Evolutionary conservation across 192 early-diverging fungal genomes (phyloP), one percentile per base, ranked within the genome.

Genomic region (Entophlyctis luteolus): DNA sequence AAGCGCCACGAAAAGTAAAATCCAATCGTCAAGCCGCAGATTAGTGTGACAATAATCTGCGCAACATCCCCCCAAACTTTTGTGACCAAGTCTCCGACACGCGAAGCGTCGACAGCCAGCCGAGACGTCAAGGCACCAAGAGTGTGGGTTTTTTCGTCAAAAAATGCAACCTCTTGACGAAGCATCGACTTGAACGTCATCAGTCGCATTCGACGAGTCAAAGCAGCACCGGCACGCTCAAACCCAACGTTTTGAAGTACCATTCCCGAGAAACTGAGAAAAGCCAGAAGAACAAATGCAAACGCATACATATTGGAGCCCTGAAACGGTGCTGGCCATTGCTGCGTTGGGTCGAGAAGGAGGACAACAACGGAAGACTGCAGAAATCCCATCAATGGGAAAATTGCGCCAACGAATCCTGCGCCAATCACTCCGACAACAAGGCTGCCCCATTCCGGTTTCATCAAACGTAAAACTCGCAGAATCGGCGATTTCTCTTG

Each of bases 1-100:
- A 98, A 74, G 37, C 87, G 80, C 94, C 94, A 96, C 46, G 84
- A 83, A 38, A 84, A 71, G 4, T 58, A 36, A 67, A 98, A 93
- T 2, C 90, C 87, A 67, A 96, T 83, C 2, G 67, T 46, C 2
- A 90, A 42, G 34, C 81, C 81, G 3, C 76, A 10, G 52, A 66
- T 55, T 4, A 22, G 49, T 36, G 63, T 66, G 12, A 54, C 63
- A 38, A 53, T 39, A 16, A 66, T 22, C 55, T 66, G 63, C 3
- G 63, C 34, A 8, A 55, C 10, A 47, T 66, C 63, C 63, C 18
- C 72, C 33, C 42, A 84, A 55, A 77, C 77, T 35, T 75, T 72
- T 2, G 83, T 84, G 59, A 90, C 77, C 14, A 87, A 70, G 31
- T 78, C 79, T 14, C 77, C 67, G 10, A 85, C 81, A 45, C 73